Conservation (phyloP, 768 basidiomycete genomes). For the Leccinum rimulosum region DNA sequence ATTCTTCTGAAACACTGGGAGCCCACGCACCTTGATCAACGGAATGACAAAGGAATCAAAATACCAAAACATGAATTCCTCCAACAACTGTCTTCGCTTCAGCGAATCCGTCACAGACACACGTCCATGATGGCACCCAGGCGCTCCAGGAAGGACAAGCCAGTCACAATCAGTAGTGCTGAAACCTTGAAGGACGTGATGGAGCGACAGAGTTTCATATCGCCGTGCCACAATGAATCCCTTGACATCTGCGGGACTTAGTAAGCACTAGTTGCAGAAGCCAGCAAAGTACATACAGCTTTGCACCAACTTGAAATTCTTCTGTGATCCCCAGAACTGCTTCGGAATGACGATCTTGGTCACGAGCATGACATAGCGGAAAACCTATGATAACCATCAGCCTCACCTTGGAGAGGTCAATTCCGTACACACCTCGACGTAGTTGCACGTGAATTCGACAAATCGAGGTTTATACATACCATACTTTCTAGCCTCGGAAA, state of each 20-base stretch:
- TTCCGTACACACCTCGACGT: constrained; percentile 52
- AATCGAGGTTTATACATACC: constrained; percentile 68
- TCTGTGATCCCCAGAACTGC: constrained; percentile 72
- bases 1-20: neutral
- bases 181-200: constrained; percentile 74
- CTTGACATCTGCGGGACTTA: constrained; percentile 54
- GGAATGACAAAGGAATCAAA: constrained; percentile 83
- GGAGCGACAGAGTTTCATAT: constrained; percentile 79
- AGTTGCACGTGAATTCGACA: constrained; percentile 67
- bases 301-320: constrained; percentile 60
- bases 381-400: constrained; percentile 49
- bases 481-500: constrained; percentile 46
- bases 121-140: constrained; percentile 41
- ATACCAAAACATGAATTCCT: constrained; percentile 94
- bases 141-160: constrained; percentile 51
- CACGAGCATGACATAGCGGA: constrained; percentile 58
- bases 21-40: constrained; percentile 63
- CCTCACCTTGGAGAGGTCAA: neutral
- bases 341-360: constrained; percentile 72
- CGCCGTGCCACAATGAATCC: constrained; percentile 72
- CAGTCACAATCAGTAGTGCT: constrained; percentile 75
- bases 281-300: constrained; percentile 42
- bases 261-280: neutral
- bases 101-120: constrained; percentile 63
- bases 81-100: constrained; percentile 77